These are phyloP conservation scores for Blastobotrys robertii DNA, from an alignment of 805 yeast genomes.

Conservation along the genomic window DNA sequence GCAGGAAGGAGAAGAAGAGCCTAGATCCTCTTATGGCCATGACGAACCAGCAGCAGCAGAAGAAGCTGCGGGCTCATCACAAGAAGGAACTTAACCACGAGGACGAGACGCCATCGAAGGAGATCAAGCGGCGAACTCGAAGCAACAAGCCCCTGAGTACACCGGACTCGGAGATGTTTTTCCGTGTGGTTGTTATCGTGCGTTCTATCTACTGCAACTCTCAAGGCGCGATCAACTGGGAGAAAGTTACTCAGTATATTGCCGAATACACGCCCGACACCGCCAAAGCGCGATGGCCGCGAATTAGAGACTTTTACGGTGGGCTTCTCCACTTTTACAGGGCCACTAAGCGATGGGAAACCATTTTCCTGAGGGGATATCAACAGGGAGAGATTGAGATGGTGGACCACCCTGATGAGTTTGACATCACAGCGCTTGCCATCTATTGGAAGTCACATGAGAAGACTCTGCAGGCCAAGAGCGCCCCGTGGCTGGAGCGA, in stretches of 20 bases:
- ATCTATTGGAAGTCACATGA: constrained; percentile 58
- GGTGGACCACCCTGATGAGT: constrained; percentile 33
- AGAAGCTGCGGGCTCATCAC: neutral
- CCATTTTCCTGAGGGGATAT: constrained; percentile 48
- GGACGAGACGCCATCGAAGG: neutral
- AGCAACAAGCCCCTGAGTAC: constrained; percentile 1
- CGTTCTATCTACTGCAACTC: constrained; percentile 40
- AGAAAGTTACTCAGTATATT: constrained; percentile 42
- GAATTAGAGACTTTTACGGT: constrained; percentile 47
- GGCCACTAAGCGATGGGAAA: constrained; percentile 54
- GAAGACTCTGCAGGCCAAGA: constrained; percentile 16
- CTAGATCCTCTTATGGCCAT: constrained; percentile 2
- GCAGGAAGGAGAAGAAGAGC: neutral
- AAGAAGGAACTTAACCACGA: neutral
- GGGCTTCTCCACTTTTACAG: constrained; percentile 51
- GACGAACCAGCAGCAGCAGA: constrained; percentile 3
- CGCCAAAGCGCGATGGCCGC: constrained; percentile 60
- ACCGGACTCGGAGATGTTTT: constrained; percentile 40
- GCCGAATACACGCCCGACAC: constrained; percentile 34
- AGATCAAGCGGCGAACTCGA: neutral
- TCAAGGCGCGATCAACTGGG: constrained; percentile 56
- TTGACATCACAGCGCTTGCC: constrained; percentile 44
- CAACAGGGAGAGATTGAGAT: constrained; percentile 35
- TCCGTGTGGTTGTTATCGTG: constrained; percentile 57
- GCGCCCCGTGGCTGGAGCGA: constrained; percentile 17